Conservation (phyloP, 345 rosid species). For the Melastoma malabathricum region DNA sequence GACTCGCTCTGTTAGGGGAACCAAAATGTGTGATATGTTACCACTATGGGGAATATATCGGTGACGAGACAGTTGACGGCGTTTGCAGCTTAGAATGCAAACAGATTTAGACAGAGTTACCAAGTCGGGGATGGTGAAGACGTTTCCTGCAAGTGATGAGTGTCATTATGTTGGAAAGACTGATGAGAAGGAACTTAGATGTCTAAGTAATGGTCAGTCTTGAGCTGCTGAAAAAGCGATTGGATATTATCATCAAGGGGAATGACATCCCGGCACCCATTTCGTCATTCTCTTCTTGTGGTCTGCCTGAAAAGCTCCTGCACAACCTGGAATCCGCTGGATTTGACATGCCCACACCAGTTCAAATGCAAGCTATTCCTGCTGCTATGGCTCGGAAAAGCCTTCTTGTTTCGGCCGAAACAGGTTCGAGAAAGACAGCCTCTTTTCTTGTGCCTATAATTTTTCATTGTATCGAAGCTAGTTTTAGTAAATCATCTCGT, state of each 20-base stretch:
- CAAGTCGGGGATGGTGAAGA: constrained; percentile 6
- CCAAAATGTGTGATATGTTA: constrained; percentile 66
- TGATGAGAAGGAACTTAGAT: constrained; percentile 12
- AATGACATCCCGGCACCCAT: constrained; percentile 39
- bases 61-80: constrained; percentile 77
- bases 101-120: constrained; percentile 23
- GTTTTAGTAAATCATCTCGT: constrained; percentile 15
- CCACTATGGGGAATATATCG: constrained; percentile 83
- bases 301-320: constrained; percentile 45
- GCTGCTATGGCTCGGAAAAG: constrained; percentile 51
- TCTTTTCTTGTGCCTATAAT: constrained; percentile 72
- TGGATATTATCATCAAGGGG: constrained; percentile 61
- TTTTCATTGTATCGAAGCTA: constrained; percentile 37
- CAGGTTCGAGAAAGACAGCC: constrained; percentile 89
- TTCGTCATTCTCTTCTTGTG: constrained; percentile 55
- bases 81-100: constrained; percentile 89
- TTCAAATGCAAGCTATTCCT: constrained; percentile 89
- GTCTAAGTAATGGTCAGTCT: constrained; percentile 21
- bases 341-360: constrained; percentile 62
- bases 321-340: constrained; percentile 64
- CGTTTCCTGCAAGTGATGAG: constrained; percentile 55
- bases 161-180: constrained; percentile 61
- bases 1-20: constrained; percentile 53
- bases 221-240: constrained; percentile 48
- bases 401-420: constrained; percentile 73